Evolutionary conservation across 345 rosid species (phyloP).

Genomic region (Rhizophora mangle): DNA sequence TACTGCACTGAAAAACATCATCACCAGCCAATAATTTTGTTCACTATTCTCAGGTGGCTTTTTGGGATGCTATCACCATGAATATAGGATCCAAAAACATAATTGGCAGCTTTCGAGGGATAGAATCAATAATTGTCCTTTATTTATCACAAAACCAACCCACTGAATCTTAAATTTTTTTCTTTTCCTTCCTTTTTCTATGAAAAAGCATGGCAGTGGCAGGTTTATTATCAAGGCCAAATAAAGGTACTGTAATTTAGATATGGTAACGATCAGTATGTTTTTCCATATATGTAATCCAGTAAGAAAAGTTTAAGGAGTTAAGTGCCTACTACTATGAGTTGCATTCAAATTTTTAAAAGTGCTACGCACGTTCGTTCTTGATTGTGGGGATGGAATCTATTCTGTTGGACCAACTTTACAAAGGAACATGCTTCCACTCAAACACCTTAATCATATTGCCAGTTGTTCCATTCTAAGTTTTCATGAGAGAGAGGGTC

Average conservation of each 20-base stretch:
- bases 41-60: neutral
- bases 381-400: constrained; percentile 41
- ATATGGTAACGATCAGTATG: neutral
- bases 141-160: neutral
- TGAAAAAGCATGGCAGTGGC: constrained; percentile 33
- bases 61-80: neutral
- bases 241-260: neutral
- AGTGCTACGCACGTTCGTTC: constrained; percentile 9
- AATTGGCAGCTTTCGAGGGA: neutral
- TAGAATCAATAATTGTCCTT: neutral
- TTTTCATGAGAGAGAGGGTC: constrained; percentile 24
- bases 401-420: constrained; percentile 25
- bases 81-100: neutral
- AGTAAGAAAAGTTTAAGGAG: constrained; percentile 19
- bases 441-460: constrained; percentile 21
- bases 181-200: neutral
- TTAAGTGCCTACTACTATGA: constrained; percentile 1
- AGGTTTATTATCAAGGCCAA: constrained; percentile 19
- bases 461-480: constrained; percentile 28
- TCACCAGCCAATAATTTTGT: no score
- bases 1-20: no score
- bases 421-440: constrained; percentile 26
- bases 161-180: neutral
- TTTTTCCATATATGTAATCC: neutral
- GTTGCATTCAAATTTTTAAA: neutral